phyloP scores from a whole-genome alignment of 2,329 filamentous ascomycete genomes.

The Ramichloridium luteum region DNA sequence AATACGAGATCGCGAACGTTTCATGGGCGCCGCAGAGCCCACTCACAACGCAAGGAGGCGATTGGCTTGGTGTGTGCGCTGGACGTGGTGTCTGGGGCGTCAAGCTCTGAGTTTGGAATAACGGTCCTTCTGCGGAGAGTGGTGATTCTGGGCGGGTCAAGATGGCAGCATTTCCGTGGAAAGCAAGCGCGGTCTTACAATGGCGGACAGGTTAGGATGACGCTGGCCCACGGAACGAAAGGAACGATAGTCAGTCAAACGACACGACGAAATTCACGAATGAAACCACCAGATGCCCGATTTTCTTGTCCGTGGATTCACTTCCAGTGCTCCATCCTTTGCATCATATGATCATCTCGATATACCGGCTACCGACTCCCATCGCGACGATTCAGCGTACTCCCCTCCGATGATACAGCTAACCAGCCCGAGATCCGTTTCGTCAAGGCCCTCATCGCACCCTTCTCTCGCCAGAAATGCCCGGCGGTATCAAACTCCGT shows the following conservation, averaged over 20 bases:
- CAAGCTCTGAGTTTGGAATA: slow-evolving; percentile 32
- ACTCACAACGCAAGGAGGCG: slow-evolving; percentile 55
- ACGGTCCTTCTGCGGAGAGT: too few relatives aligned
- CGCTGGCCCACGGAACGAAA: too few relatives aligned
- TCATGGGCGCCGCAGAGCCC: slow-evolving; percentile 68
- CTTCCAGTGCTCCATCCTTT: too few relatives aligned
- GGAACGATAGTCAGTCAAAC: too few relatives aligned
- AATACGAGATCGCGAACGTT: slow-evolving; percentile 76
- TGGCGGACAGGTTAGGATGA: too few relatives aligned
- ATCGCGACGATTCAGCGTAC: too few relatives aligned
- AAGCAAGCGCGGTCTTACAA: slow-evolving; percentile 1
- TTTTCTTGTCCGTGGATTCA: too few relatives aligned
- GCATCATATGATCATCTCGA: too few relatives aligned
- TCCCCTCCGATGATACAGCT: too few relatives aligned
- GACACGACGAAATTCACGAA: too few relatives aligned
- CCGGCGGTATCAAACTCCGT: slow-evolving; percentile 37
- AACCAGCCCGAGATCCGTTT: slow-evolving; percentile 1
- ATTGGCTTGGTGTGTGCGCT: slow-evolving; percentile 74
- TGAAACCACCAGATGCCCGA: too few relatives aligned
- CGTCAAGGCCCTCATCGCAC: slow-evolving; percentile 21
- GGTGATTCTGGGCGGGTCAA: background rate
- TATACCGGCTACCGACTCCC: too few relatives aligned
- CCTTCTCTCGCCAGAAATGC: slow-evolving; percentile 38
- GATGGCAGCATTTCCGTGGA: background rate
- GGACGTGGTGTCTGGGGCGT: slow-evolving; percentile 75